A percentile compares a stretch with the other conserved stretches of the same genome.
phyloP scores from a whole-genome alignment of 345 rosid genomes.

The Gossypium turneri region DNA sequence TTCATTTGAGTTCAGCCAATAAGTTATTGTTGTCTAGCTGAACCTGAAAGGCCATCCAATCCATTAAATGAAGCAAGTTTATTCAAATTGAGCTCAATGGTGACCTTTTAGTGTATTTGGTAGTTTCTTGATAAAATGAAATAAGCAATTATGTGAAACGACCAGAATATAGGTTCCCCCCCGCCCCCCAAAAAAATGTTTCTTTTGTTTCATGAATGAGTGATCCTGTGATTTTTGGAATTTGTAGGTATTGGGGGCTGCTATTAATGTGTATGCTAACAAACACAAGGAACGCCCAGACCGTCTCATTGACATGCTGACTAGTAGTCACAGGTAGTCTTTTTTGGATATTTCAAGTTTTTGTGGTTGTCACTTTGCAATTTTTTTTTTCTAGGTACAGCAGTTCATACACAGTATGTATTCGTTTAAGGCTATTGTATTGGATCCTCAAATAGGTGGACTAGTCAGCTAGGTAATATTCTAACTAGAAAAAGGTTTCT shows the following conservation, averaged over 20 bases:
- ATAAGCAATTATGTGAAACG: not conserved
- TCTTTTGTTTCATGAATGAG: conserved; percentile 11
- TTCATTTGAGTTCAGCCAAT: not conserved
- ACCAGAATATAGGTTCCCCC: not conserved
- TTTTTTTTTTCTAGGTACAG: not conserved
- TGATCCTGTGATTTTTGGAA: conserved; percentile 15
- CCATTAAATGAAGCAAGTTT: not conserved
- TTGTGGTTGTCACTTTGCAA: not conserved
- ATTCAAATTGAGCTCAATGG: not conserved
- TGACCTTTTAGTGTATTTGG: not conserved
- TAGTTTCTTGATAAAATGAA: not conserved
- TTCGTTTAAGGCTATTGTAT: not conserved
- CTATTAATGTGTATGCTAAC: conserved; percentile 90
- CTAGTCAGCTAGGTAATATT: not conserved
- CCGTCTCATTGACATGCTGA: conserved; percentile 93
- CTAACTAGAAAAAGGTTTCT: not conserved
- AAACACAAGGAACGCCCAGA: conserved; percentile 97
- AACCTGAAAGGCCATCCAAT: not conserved
- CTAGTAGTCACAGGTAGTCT: conserved; percentile 88
- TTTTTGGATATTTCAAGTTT: not conserved
- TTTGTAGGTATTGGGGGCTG: conserved; percentile 87
- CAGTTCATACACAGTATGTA: not conserved
- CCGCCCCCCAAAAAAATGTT: not conserved
- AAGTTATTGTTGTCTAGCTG: not conserved
- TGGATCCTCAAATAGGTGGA: not conserved